Evolutionary conservation across 2,329 filamentous ascomycete genomes (phyloP).

Genomic region (Ophiostoma australiae): DNA sequence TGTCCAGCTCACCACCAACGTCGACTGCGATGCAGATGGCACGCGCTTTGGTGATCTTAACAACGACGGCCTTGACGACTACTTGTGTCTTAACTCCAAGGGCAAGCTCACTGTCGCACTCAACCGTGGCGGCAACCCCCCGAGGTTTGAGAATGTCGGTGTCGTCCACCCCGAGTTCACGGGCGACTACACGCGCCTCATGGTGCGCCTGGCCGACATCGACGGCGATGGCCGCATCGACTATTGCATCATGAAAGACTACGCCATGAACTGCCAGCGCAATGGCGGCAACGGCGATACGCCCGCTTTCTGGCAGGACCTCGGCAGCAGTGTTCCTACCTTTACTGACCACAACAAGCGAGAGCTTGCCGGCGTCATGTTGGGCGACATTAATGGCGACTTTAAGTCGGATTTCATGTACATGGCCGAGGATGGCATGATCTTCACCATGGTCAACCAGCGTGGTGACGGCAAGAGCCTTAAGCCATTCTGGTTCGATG

Average conservation of each 20-base stretch:
- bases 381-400: conserved; percentile 16
- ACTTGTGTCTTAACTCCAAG: neutral
- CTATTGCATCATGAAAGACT: conserved; percentile 19
- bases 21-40: neutral
- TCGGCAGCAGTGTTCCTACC: neutral
- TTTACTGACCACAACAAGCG: conserved; percentile 2
- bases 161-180: neutral
- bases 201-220: conserved; percentile 16
- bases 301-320: conserved; percentile 25
- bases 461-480: neutral
- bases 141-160: conserved; percentile 4
- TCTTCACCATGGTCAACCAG: conserved; percentile 10
- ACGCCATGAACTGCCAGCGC: conserved; percentile 31
- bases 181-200: neutral
- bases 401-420: conserved; percentile 16
- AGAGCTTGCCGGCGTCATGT: neutral
- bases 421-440: neutral
- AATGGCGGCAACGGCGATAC: conserved; percentile 33
- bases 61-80: neutral
- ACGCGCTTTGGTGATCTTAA: neutral
- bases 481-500: conserved; percentile 9
- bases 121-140: neutral
- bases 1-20: neutral
- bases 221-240: conserved; percentile 29
- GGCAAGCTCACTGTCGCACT: neutral